These are phyloP conservation scores for Crithidia expoeki DNA, from an alignment of 208 protist species.

Conservation along the genomic window DNA sequence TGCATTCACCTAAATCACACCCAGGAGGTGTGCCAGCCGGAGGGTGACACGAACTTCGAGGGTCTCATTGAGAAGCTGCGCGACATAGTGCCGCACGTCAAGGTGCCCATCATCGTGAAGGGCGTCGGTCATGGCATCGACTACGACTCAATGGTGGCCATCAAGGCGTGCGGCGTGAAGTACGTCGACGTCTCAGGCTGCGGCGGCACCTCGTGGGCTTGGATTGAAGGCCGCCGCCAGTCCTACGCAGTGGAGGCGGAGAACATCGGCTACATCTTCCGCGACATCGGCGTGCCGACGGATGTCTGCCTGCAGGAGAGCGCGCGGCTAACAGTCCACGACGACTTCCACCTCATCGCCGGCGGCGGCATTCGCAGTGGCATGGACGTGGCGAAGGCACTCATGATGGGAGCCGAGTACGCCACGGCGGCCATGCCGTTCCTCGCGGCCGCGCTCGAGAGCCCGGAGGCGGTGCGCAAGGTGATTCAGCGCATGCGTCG, in stretches of 20 bases:
- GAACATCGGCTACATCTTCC: slow-evolving; percentile 89
- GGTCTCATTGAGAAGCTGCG: slow-evolving; percentile 77
- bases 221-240: slow-evolving; percentile 90
- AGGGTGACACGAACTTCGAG: slow-evolving; percentile 92
- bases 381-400: slow-evolving; percentile 86
- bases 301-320: slow-evolving; percentile 80
- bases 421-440: slow-evolving; percentile 89
- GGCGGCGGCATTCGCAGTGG: slow-evolving; percentile 88
- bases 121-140: slow-evolving; percentile 92
- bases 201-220: slow-evolving; percentile 92
- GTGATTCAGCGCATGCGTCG: slow-evolving; percentile 79
- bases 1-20: slow-evolving; percentile 93
- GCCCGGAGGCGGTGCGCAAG: slow-evolving; percentile 62
- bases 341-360: slow-evolving; percentile 81
- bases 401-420: slow-evolving; percentile 87
- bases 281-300: slow-evolving; percentile 87
- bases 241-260: slow-evolving; percentile 53
- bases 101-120: slow-evolving; percentile 90
- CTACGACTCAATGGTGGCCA: slow-evolving; percentile 53
- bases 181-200: slow-evolving; percentile 90
- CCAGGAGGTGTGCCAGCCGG: slow-evolving; percentile 90
- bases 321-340: slow-evolving; percentile 44
- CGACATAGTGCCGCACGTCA: slow-evolving; percentile 75
- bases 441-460: slow-evolving; percentile 81
- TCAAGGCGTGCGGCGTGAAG: slow-evolving; percentile 80